A percentile compares a stretch with the other conserved stretches of the same genome.
phyloP scores from a whole-genome alignment of 352 stramenopile genomes.

The Detonula confervacea region DNA sequence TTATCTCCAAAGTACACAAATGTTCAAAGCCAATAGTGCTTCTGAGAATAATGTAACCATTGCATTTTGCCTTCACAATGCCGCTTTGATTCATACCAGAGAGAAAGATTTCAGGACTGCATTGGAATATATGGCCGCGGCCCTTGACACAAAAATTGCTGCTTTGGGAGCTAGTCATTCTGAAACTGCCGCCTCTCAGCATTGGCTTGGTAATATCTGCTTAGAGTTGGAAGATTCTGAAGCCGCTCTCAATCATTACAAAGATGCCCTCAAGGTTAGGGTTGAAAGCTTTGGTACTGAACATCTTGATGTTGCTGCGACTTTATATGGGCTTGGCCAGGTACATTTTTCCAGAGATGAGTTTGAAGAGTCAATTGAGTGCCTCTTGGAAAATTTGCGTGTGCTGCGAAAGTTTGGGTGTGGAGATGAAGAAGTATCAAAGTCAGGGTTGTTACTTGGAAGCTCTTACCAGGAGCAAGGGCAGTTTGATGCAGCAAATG shows the following conservation, averaged over 20 bases:
- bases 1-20: slow-evolving; percentile 53
- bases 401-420: slow-evolving; percentile 47
- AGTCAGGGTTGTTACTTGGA: slow-evolving; percentile 56
- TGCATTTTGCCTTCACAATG: slow-evolving; percentile 57
- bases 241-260: slow-evolving; percentile 56
- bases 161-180: slow-evolving; percentile 46
- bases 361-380: slow-evolving; percentile 59
- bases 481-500: slow-evolving; percentile 52
- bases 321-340: slow-evolving; percentile 55
- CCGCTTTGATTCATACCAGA: slow-evolving; percentile 50
- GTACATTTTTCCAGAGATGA: slow-evolving; percentile 58
- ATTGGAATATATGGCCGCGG: slow-evolving; percentile 62
- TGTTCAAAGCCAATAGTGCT: slow-evolving; percentile 47
- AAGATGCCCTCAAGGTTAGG: slow-evolving; percentile 57
- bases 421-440: slow-evolving; percentile 46
- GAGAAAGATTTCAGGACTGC: slow-evolving; percentile 40
- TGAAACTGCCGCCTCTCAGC: slow-evolving; percentile 62
- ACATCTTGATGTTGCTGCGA: slow-evolving; percentile 57
- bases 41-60: slow-evolving; percentile 46
- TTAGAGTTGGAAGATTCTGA: slow-evolving; percentile 56
- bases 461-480: slow-evolving; percentile 65
- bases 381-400: slow-evolving; percentile 64
- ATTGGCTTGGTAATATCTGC: slow-evolving; percentile 66
- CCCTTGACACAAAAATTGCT: slow-evolving; percentile 49
- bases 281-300: slow-evolving; percentile 59